These are phyloP conservation scores for Grosmannia serpens DNA, from an alignment of 2,329 filamentous ascomycete species.

Conservation along the genomic window DNA sequence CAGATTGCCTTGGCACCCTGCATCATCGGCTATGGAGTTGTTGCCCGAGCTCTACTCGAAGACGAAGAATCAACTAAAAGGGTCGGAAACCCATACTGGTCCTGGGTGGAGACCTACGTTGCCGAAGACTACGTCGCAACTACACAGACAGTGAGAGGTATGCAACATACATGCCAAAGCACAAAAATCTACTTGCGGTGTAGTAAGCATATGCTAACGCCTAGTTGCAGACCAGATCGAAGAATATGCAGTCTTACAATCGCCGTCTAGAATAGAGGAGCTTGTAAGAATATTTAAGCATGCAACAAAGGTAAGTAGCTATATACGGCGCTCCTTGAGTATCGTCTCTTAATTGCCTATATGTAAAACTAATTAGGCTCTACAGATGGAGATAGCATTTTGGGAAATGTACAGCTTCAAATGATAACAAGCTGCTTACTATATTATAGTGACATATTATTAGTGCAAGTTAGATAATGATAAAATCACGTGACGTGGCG, in stretches of 20 bases:
- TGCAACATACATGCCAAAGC: constrained; percentile 16
- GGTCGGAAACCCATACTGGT: constrained; percentile 67
- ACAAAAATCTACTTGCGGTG: not conserved
- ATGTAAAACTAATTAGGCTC: not conserved
- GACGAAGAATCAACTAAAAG: constrained; percentile 45
- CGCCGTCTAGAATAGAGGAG: constrained; percentile 65
- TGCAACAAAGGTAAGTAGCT: constrained; percentile 57
- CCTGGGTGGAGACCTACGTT: constrained; percentile 85
- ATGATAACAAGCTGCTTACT: constrained; percentile 2
- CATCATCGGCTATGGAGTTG: constrained; percentile 75
- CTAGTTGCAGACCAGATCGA: constrained; percentile 38
- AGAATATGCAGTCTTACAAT: constrained; percentile 59
- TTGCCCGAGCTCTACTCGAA: constrained; percentile 58
- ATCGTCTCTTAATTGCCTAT: not conserved
- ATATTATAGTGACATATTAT: not conserved
- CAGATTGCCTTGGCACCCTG: constrained; percentile 80
- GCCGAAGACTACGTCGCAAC: constrained; percentile 67
- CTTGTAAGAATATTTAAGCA: constrained; percentile 75
- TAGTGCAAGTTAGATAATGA: constrained; percentile 16
- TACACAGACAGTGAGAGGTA: constrained; percentile 59
- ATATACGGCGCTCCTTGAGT: not conserved
- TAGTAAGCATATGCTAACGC: not conserved
- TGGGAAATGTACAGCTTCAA: constrained; percentile 49
- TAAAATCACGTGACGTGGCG: constrained; percentile 9
- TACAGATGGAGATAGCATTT: constrained; percentile 60